phyloP scores from a whole-genome alignment of 164 flowering plant genomes.

The Piper longum region DNA sequence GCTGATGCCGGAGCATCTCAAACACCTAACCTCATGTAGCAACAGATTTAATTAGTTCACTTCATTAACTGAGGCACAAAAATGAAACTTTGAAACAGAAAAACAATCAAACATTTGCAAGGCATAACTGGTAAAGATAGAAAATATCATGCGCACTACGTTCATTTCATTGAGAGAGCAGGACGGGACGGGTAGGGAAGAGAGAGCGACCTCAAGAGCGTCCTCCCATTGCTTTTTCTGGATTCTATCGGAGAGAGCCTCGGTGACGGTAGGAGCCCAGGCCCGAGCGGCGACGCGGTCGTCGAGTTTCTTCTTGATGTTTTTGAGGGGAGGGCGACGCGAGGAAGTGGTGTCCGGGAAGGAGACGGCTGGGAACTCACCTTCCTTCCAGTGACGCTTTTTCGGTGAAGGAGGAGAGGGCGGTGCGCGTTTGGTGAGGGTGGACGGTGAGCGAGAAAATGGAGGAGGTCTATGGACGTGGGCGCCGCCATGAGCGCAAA shows the following conservation, averaged over 20 bases:
- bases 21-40: constrained; percentile 38
- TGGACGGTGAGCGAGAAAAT: constrained; percentile 5
- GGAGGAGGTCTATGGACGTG: constrained; percentile 5
- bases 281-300: constrained; percentile 45
- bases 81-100: not conserved
- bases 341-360: constrained; percentile 9
- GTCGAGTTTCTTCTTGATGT: constrained; percentile 69
- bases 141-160: too few relatives aligned
- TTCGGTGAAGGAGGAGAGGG: constrained; percentile 10
- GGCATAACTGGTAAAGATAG: too few relatives aligned
- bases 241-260: constrained; percentile 51
- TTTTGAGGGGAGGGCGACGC: constrained; percentile 43
- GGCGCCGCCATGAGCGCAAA: not conserved
- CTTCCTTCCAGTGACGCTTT: constrained; percentile 72
- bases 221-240: constrained; percentile 62
- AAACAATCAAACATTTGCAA: not conserved
- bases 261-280: constrained; percentile 83
- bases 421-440: constrained; percentile 3
- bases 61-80: not conserved
- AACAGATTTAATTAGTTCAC: not conserved
- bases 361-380: constrained; percentile 61
- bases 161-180: too few relatives aligned
- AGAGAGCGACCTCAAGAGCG: constrained; percentile 51
- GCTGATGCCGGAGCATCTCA: constrained; percentile 72
- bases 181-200: not conserved